A percentile compares a stretch with the other conserved stretches of the same genome.
Conservation (phyloP, 2,329 filamentous ascomycete species). For the Verticillium isaacii region DNA sequence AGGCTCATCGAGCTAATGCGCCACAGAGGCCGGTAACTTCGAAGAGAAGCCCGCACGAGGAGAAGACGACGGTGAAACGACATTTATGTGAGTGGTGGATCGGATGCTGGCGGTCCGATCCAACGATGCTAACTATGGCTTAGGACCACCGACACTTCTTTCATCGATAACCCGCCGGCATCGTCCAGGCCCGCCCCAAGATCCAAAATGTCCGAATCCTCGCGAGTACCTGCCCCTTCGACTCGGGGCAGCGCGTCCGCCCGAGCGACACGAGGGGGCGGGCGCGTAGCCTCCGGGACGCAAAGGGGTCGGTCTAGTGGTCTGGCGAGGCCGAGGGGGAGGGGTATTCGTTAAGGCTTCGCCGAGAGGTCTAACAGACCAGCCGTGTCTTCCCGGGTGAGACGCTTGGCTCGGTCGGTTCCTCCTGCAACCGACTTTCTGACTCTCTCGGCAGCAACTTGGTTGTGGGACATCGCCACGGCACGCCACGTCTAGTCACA, state of each 20-base stretch:
- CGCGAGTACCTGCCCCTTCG: conserved; percentile 40
- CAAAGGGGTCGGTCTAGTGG: conserved; percentile 40
- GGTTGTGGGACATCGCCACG: not conserved
- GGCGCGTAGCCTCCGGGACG: conserved; percentile 22
- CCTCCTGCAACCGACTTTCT: not conserved
- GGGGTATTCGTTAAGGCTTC: conserved; percentile 35
- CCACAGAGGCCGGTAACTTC: conserved; percentile 8
- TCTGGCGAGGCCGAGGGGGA: conserved; percentile 39
- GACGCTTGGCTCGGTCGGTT: not conserved
- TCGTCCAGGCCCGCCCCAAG: conserved; percentile 45
- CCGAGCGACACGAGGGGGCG: conserved; percentile 15
- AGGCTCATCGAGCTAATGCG: not conserved
- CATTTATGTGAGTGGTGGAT: conserved; percentile 62
- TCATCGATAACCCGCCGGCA: conserved; percentile 76
- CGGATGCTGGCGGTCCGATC: not conserved
- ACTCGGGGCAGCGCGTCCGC: conserved; percentile 30
- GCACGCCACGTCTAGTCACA: not conserved
- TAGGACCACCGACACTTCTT: conserved; percentile 87
- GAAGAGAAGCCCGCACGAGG: conserved; percentile 21
- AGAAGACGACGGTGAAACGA: conserved; percentile 63
- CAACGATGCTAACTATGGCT: not conserved
- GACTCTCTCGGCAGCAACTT: not conserved
- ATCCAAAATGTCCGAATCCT: conserved; percentile 36
- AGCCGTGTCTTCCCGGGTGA: not conserved
- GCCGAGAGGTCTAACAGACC: not conserved